Evolutionary conservation across 805 yeast genomes (phyloP), one percentile per base, ranked within the genome.

Genomic region (Starmerella gropengiesseri): DNA sequence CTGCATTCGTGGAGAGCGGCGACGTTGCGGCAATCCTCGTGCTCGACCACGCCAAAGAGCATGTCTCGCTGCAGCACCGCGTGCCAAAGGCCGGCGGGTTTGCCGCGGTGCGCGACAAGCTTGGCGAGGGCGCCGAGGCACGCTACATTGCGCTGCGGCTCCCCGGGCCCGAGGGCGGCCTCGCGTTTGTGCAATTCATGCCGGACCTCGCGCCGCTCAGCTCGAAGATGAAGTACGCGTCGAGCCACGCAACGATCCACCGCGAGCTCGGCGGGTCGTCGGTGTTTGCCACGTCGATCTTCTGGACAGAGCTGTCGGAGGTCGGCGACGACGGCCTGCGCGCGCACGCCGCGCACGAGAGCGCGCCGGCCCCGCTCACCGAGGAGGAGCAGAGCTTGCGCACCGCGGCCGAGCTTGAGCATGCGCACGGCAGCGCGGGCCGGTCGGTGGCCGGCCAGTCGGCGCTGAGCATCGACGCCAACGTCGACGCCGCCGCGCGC

Each of bases 171-270:
- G 50, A 47, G 7, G 55, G 51, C 1, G 56, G 55, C n/a, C 67
- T 64, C 47, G 69, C 74, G 3, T 86, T 89, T 54, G 71, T 86
- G 35, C 76, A 91, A 17, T 87, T 71, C 63, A 87, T 89, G 41
- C 96, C 98, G 0, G 96, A 89, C 59, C 61, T 61, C 39, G 82
- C 95, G 7, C 76, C 78, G 2, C 87, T 89, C 29, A 73, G 86
- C 45, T 70, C 73, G 44, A 91, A 89, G 60, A 91, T 91, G 96
- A 68, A 91, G 37, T 91, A 87, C 60, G 97, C 97, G 4, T 83
- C 95, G 2, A 78, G 93, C 9, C 84, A 84, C 48, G 80, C 75
- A 59, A 75, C 91, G 1, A 61, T 91, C 28, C 63, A 82, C 43
- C 75, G 81, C 52, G 78, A 80, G 48, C 67, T 89, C 30, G 95